Evolutionary conservation across 768 basidiomycete species (phyloP).

Genomic region (Lactarius trivialis): DNA sequence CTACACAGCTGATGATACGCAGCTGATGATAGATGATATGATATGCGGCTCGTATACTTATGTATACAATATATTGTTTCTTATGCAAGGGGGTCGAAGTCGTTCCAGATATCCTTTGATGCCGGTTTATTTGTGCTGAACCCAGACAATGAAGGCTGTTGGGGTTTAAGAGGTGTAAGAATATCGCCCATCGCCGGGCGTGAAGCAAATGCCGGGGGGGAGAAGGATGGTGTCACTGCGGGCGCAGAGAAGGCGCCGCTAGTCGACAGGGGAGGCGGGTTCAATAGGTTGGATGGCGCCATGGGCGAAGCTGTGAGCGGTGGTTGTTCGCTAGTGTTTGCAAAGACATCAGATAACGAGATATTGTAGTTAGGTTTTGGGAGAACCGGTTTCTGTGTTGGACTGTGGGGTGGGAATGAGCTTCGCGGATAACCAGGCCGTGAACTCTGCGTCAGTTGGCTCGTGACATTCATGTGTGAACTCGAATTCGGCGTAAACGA

Average conservation of each 20-base stretch:
- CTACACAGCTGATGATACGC: neutral
- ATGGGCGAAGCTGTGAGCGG: constrained; percentile 18
- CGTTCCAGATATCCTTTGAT: constrained; percentile 68
- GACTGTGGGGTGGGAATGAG: constrained; percentile 11
- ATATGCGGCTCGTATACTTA: neutral
- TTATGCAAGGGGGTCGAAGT: constrained; percentile 72
- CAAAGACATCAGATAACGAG: constrained; percentile 31
- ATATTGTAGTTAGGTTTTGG: constrained; percentile 56
- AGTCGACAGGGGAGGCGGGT: constrained; percentile 2
- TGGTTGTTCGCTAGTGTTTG: neutral
- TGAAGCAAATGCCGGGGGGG: constrained; percentile 30
- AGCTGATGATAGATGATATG: neutral
- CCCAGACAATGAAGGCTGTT: constrained; percentile 42
- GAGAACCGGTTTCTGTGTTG: constrained; percentile 22
- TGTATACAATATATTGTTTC: neutral
- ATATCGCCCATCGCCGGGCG: constrained; percentile 42
- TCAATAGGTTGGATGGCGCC: constrained; percentile 21
- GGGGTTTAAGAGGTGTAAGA: constrained; percentile 57
- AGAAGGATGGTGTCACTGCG: constrained; percentile 26
- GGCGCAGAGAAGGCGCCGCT: constrained; percentile 12
- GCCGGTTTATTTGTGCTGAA: constrained; percentile 38
- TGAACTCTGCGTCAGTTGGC: constrained; percentile 25
- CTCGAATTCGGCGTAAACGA: constrained; percentile 14
- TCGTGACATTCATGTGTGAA: constrained; percentile 2
- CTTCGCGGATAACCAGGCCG: constrained; percentile 21